A percentile compares a stretch with the other conserved stretches of the same genome.
phyloP scores from a whole-genome alignment of 2,329 filamentous ascomycete genomes.

The Neonectria faginata region DNA sequence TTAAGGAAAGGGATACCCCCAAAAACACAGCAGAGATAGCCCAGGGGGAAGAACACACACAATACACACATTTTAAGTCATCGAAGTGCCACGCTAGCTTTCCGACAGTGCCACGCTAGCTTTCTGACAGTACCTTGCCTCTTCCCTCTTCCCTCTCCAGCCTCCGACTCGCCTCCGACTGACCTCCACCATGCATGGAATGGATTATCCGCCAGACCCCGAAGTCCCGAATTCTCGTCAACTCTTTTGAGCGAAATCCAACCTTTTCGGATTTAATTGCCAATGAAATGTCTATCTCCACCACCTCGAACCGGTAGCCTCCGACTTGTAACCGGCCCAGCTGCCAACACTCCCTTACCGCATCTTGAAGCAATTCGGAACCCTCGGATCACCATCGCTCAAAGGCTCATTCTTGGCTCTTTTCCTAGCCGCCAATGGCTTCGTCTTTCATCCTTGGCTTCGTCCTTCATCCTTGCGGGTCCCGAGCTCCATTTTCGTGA shows the following conservation, averaged over 20 bases:
- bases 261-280: not conserved
- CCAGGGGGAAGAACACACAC: too few relatives aligned
- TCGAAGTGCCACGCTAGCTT: too few relatives aligned
- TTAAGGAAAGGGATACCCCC: too few relatives aligned
- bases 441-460: not conserved
- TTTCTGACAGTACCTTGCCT: not conserved
- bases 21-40: too few relatives aligned
- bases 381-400: conserved; percentile 36
- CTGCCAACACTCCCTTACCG: conserved; percentile 19
- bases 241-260: not conserved
- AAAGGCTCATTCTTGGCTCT: conserved; percentile 1
- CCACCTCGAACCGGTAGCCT: not conserved
- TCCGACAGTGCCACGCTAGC: too few relatives aligned
- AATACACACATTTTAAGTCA: too few relatives aligned
- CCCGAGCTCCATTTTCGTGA: not conserved
- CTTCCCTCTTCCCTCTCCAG: not conserved
- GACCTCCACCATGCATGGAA: conserved; percentile 3
- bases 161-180: not conserved
- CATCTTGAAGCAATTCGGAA: conserved; percentile 47
- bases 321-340: not conserved
- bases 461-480: not conserved
- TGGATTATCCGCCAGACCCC: not conserved
- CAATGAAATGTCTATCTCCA: conserved; percentile 1
- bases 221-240: conserved; percentile 5
- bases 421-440: conserved; percentile 6